Base-by-base conservation (phyloP, 192 early-diverging fungal genomes). In the Spizellomyces sp. region DNA sequence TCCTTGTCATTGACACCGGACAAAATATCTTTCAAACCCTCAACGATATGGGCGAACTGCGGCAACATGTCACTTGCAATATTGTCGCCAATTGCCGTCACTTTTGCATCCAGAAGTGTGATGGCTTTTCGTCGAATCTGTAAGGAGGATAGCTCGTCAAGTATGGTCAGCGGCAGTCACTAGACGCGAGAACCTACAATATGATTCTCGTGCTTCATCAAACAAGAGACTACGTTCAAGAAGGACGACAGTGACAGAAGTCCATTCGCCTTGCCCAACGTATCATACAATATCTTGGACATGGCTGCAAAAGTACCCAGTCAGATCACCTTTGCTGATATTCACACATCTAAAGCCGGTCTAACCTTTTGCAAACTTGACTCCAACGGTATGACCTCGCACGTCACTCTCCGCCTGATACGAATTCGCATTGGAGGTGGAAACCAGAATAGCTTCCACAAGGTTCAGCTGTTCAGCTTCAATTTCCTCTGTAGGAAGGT, bases 211-310 rank as follows among this genome's bases (percentile, higher is more conserved):
- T 81, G 68, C 17, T 64, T 64, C 45, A 87, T 77, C 44, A 98
- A 80, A 4, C 77, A 67, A 8, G 80, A 63, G 19, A 91, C 85
- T 14, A 94, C 88, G 58, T 87, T 75, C 64, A 93, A 83, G 77
- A 98, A 97, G 12, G 87, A 80, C 43, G 83, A 80, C 41, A 92
- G 76, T 14, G 93, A 84, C 75, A 98, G 85, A 42, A 94, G 81
- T 5, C 80, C 81, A 45, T 95, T 92, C 15, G 94, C 82, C 56
- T 88, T 88, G 65, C 88, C 87, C 43, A 98, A 81, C 27, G 86
- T 85, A 22, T 87, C 84, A 76, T 94, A 90, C 12, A 91, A 84
- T 44, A 89, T 77, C 36, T 72, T 72, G 63, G 66, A 63, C 45
- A 74, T 58, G n/a, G 65, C 58, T 27, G 17, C 41, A 48, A 55